phyloP scores from a whole-genome alignment of 129 eudicot species.

The Arctium lappa region DNA sequence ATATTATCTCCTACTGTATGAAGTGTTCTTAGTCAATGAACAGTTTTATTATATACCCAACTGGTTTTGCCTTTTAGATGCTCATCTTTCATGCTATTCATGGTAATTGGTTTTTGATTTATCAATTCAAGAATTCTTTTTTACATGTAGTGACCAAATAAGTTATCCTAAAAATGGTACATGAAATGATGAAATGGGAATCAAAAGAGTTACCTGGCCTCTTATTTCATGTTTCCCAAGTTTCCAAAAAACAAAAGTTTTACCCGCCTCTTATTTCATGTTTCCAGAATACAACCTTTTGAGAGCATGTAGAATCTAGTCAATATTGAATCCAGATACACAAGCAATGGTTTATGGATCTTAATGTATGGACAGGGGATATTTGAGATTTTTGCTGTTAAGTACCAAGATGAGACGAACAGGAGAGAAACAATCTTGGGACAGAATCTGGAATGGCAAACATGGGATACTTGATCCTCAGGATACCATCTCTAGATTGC shows the following conservation, averaged over 20 bases:
- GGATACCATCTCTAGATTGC: conserved; percentile 17
- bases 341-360: background rate
- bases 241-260: too few relatives aligned
- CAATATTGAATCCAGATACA: too few relatives aligned
- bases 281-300: too few relatives aligned
- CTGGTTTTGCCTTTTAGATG: too few relatives aligned
- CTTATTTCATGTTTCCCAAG: too few relatives aligned
- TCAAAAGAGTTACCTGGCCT: background rate
- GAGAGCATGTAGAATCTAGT: too few relatives aligned
- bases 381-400: background rate
- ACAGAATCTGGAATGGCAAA: conserved; percentile 2
- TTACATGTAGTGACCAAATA: background rate
- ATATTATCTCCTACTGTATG: too few relatives aligned
- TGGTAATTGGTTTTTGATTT: background rate
- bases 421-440: conserved; percentile 1
- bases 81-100: too few relatives aligned
- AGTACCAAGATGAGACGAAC: conserved; percentile 16
- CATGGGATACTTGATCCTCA: conserved; percentile 1
- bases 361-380: background rate
- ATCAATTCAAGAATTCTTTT: background rate
- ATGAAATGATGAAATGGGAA: background rate
- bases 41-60: too few relatives aligned
- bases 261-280: too few relatives aligned
- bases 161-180: background rate
- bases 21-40: too few relatives aligned